Percentiles rank a stretch among this genome's conserved stretches.
Evolutionary conservation across 768 basidiomycete genomes (phyloP).

Genomic region (Amanita exitialis): DNA sequence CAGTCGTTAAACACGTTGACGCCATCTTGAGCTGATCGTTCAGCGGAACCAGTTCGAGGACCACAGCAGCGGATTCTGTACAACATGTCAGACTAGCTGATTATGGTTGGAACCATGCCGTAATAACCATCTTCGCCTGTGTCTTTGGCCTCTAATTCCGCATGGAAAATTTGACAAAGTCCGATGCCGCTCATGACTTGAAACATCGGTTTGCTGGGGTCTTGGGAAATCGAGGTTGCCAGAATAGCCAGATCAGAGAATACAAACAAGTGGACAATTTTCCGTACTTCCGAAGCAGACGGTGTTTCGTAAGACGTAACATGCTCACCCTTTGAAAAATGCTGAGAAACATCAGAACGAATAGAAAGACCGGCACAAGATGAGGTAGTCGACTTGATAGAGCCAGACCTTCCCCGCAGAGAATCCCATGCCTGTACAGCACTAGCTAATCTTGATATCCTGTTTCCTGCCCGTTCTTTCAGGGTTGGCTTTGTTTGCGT

Average conservation of each 20-base stretch:
- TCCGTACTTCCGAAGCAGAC: neutral
- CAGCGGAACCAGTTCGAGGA: conserved; percentile 4
- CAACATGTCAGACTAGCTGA: neutral
- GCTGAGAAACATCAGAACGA: conserved; percentile 1
- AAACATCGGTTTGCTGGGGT: conserved; percentile 14
- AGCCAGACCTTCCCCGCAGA: conserved; percentile 32
- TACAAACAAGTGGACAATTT: conserved; percentile 24
- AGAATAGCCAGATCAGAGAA: conserved; percentile 69
- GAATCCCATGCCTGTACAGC: conserved; percentile 35
- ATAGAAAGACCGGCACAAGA: conserved; percentile 10
- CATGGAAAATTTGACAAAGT: conserved; percentile 35
- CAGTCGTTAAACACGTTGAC: conserved; percentile 4
- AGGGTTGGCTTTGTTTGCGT: neutral
- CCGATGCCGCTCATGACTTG: conserved; percentile 25
- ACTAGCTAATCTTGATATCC: conserved; percentile 23
- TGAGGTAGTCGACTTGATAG: conserved; percentile 20
- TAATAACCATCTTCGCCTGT: conserved; percentile 2
- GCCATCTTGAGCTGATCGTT: neutral
- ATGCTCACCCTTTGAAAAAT: neutral
- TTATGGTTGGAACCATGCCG: neutral
- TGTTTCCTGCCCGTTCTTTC: conserved; percentile 7
- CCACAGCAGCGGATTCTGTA: neutral
- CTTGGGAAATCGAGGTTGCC: conserved; percentile 23
- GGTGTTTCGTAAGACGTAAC: neutral
- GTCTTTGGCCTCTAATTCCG: neutral